These are phyloP conservation scores for Stemphylium beticola DNA, from an alignment of 2,329 filamentous ascomycete genomes.

Conservation along the genomic window DNA sequence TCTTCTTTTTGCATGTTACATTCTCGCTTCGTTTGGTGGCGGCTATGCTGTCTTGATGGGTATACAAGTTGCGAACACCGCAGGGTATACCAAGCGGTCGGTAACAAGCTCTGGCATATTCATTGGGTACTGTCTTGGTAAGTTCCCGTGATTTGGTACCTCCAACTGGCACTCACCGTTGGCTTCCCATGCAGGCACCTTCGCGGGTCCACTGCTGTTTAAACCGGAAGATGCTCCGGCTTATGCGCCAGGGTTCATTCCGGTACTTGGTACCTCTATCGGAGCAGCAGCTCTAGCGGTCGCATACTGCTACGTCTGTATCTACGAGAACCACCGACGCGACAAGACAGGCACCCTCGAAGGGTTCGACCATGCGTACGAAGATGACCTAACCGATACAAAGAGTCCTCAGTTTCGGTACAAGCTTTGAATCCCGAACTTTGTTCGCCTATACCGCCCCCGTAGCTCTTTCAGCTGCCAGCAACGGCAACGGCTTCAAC, in stretches of 20 bases:
- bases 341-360: slow-evolving; percentile 54
- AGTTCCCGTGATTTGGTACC: background rate
- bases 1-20: slow-evolving; percentile 57
- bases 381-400: slow-evolving; percentile 59
- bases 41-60: slow-evolving; percentile 61
- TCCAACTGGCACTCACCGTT: background rate
- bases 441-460: too few relatives aligned
- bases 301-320: slow-evolving; percentile 54
- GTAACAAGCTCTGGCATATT: slow-evolving; percentile 58
- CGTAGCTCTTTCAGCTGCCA: too few relatives aligned
- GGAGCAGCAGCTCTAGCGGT: slow-evolving; percentile 48
- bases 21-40: slow-evolving; percentile 53
- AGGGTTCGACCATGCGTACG: slow-evolving; percentile 60
- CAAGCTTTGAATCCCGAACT: slow-evolving; percentile 7
- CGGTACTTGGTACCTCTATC: slow-evolving; percentile 47
- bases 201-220: background rate
- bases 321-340: slow-evolving; percentile 53
- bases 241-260: slow-evolving; percentile 41
- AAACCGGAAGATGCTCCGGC: background rate
- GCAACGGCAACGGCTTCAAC: too few relatives aligned
- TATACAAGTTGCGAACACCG: slow-evolving; percentile 58
- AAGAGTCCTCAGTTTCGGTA: slow-evolving; percentile 33
- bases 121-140: slow-evolving; percentile 59
- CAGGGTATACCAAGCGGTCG: slow-evolving; percentile 60
- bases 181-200: background rate